Evolutionary conservation across 2,329 filamentous ascomycete species (phyloP).

Genomic region (Onygena corvina): DNA sequence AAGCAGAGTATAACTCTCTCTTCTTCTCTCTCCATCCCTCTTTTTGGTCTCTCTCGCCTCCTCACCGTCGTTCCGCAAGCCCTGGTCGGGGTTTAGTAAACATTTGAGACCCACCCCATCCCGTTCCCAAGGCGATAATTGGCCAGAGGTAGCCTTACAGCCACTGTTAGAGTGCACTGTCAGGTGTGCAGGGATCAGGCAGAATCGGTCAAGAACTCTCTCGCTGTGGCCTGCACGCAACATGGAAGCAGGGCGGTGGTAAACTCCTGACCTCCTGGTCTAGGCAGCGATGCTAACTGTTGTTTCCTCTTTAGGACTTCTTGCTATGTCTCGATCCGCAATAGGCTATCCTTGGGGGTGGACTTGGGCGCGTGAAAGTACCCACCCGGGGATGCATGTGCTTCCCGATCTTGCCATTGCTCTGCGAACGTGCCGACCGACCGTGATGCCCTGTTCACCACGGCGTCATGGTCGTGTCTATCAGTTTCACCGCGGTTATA

Average conservation of each 20-base stretch:
- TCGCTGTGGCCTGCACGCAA: constrained; percentile 3
- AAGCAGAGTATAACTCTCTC: not conserved
- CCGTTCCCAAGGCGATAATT: constrained; percentile 1
- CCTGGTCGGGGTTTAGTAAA: constrained; percentile 4
- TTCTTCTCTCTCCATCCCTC: not conserved
- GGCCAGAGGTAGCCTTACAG: not conserved
- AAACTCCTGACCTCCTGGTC: not conserved
- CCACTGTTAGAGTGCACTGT: not conserved
- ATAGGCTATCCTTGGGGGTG: constrained; percentile 1
- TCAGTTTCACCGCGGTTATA: constrained; percentile 1
- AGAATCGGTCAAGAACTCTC: constrained; percentile 4
- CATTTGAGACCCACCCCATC: constrained; percentile 2
- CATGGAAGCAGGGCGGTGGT: not conserved
- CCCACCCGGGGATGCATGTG: constrained; percentile 1
- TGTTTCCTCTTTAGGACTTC: constrained; percentile 1
- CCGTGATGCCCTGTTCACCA: not conserved
- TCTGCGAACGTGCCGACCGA: not conserved
- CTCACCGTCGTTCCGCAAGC: constrained; percentile 4
- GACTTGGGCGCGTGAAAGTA: not conserved
- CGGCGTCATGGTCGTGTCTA: not conserved
- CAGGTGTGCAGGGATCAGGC: constrained; percentile 4
- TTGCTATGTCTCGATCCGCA: not conserved
- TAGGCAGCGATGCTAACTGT: not conserved
- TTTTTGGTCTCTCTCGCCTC: not conserved
- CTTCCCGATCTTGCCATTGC: constrained; percentile 1